Evolutionary conservation across 2,329 filamentous ascomycete genomes (phyloP), one percentile per base, ranked within the genome.

Genomic region (Ascochyta fabae): DNA sequence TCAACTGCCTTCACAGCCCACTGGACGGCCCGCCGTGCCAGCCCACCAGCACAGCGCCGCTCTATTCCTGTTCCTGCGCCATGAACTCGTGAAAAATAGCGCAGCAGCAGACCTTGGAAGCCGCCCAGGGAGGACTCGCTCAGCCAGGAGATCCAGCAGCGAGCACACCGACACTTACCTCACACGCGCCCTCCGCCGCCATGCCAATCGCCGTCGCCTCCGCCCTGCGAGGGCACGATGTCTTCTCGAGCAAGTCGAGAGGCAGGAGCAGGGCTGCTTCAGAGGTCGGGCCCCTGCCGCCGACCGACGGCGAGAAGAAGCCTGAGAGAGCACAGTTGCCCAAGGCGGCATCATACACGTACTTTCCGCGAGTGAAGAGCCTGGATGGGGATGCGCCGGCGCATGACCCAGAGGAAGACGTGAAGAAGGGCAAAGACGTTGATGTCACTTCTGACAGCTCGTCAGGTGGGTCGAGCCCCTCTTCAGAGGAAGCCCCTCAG

Each of bases 381-480:
- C 59, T 75, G 35, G 66, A 72, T 46, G 66, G 70, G n/a, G 70
- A 68, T 42, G 48, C 70, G 24, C 57, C 65, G 23, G 60, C 68
- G 40, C 61, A 70, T 29, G 73, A 75, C 34, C 50, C 42, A 3
- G 53, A 56, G 10, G 70, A 73, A 22, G 69, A 75, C 27, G 56
- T 73, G 48, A 65, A 69, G 35, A 56, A 59, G 16, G 58, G 53
- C 50, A 62, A 56, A 40, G 62, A 61, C 48, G 70, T 62, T 38
- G 77, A 79, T 56, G 60, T 61, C 29, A 64, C 64, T 4, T 72
- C 72, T 12, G 72, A 69, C 58, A 74, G 75, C 48, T 78, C 78
- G 16, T 80, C 78, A 16, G 78, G 74, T 24, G 77, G 75, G 52
- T 79, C 76, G 9, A 81, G 78, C 45, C 79, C 79, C 10, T 77